These are phyloP conservation scores for Phaeosphaeriaceae sp. DNA, from an alignment of 2,329 filamentous ascomycete species.

Conservation along the genomic window DNA sequence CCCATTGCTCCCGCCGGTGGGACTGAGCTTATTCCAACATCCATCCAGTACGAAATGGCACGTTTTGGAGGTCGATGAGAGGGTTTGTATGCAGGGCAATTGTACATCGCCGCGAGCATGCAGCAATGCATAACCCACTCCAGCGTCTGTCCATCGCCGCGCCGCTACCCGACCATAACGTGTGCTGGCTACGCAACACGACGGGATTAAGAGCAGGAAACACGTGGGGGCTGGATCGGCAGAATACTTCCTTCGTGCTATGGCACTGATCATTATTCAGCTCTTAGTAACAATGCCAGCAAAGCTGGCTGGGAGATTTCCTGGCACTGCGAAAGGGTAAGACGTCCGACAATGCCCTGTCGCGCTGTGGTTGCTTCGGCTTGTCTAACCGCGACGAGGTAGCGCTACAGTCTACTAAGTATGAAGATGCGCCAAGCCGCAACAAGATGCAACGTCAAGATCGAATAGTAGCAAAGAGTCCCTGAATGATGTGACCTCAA, in stretches of 20 bases:
- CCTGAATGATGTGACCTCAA: slow-evolving; percentile 4
- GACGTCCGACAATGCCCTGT: slow-evolving; percentile 6
- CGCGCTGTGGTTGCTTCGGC: slow-evolving; percentile 19
- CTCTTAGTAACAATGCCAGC: background rate
- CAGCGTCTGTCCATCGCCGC: background rate
- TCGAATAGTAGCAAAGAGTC: slow-evolving; percentile 11
- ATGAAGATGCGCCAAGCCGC: slow-evolving; percentile 18
- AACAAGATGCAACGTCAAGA: slow-evolving; percentile 23
- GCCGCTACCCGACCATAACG: background rate
- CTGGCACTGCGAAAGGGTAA: slow-evolving; percentile 7
- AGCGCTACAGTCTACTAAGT: background rate
- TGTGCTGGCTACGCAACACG: slow-evolving; percentile 3
- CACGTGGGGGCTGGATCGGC: slow-evolving; percentile 28
- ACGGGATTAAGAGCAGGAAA: slow-evolving; percentile 20
- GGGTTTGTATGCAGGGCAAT: slow-evolving; percentile 1
- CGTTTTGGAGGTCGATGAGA: background rate
- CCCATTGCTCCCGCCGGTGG: slow-evolving; percentile 39
- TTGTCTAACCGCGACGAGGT: slow-evolving; percentile 11
- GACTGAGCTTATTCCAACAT: slow-evolving; percentile 43
- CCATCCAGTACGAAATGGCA: slow-evolving; percentile 7
- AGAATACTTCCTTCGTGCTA: background rate
- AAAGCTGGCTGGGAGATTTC: slow-evolving; percentile 13
- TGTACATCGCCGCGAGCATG: background rate
- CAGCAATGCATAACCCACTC: slow-evolving; percentile 9
- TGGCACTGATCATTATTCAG: background rate